phyloP scores from a whole-genome alignment of 306 rosid species.

The Lupinus albus region DNA sequence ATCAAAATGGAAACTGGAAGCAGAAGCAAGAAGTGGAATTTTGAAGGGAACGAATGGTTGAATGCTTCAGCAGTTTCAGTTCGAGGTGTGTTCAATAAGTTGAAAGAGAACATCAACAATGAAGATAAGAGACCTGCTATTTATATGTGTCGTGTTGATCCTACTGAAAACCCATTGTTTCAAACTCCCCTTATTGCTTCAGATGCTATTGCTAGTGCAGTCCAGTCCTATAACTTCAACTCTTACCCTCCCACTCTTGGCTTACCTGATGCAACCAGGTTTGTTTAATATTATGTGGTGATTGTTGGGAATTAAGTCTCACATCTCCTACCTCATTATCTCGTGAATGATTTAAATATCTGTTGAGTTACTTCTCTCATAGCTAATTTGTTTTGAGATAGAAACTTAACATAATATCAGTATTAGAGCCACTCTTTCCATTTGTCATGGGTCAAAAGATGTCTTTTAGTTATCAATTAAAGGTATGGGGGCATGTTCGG shows the following conservation, averaged over 20 bases:
- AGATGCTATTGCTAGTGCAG: conserved; percentile 40
- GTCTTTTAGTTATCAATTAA: too few relatives aligned
- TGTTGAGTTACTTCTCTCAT: too few relatives aligned
- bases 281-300: background rate
- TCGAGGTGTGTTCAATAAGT: conserved; percentile 40
- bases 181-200: conserved; percentile 33
- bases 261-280: conserved; percentile 53
- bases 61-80: conserved; percentile 44
- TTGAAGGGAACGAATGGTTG: conserved; percentile 47
- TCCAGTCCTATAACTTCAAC: conserved; percentile 49
- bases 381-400: too few relatives aligned
- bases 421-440: too few relatives aligned
- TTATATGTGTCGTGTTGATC: conserved; percentile 56
- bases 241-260: conserved; percentile 53
- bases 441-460: too few relatives aligned
- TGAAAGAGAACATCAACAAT: conserved; percentile 29
- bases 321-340: too few relatives aligned
- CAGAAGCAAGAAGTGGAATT: conserved; percentile 41
- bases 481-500: too few relatives aligned
- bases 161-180: conserved; percentile 44
- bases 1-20: conserved; percentile 40
- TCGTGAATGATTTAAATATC: too few relatives aligned
- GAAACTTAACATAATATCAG: too few relatives aligned
- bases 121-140: conserved; percentile 38
- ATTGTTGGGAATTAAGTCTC: too few relatives aligned